Percentiles rank a stretch among this genome's conserved stretches.
Evolutionary conservation across 768 basidiomycete genomes (phyloP).

Genomic region (Suillus tomentosus): DNA sequence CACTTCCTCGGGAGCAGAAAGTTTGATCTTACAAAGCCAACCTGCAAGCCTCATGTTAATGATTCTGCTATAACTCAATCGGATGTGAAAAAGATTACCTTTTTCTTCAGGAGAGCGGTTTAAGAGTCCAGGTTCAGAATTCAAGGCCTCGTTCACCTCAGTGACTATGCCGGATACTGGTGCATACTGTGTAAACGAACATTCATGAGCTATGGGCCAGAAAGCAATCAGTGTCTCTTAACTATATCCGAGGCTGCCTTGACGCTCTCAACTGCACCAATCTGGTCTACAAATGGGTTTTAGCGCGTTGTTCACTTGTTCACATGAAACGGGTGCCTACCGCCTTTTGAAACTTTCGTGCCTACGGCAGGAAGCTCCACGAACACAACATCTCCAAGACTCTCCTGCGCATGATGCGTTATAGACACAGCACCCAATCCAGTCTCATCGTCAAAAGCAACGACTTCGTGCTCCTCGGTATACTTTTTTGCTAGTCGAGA

Average conservation of each 20-base stretch:
- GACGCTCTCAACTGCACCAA: constrained; percentile 94
- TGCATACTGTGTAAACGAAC: constrained; percentile 62
- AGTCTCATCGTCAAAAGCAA: constrained; percentile 75
- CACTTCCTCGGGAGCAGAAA: constrained; percentile 79
- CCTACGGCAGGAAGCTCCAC: constrained; percentile 83
- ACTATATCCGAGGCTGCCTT: constrained; percentile 97
- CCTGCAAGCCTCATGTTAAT: constrained; percentile 47
- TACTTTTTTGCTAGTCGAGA: constrained; percentile 65
- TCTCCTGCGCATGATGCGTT: constrained; percentile 89
- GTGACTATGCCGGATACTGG: constrained; percentile 85
- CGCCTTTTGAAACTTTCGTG: constrained; percentile 64
- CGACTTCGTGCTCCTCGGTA: constrained; percentile 86
- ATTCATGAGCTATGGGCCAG: constrained; percentile 15
- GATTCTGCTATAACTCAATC: neutral
- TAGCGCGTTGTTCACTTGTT: neutral
- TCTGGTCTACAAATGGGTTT: constrained; percentile 53
- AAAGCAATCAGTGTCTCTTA: constrained; percentile 28
- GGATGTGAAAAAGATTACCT: constrained; percentile 49
- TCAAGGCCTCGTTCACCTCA: constrained; percentile 75
- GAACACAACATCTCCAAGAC: constrained; percentile 95
- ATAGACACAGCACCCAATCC: constrained; percentile 81
- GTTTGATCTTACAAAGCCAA: constrained; percentile 93
- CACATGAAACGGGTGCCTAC: constrained; percentile 46
- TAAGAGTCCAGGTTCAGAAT: constrained; percentile 70
- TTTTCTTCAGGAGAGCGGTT: constrained; percentile 87